Percentiles rank a stretch among this genome's conserved stretches.
These are phyloP conservation scores for Albizia julibrissin DNA, from an alignment of 306 rosid species.

Conservation along the genomic window DNA sequence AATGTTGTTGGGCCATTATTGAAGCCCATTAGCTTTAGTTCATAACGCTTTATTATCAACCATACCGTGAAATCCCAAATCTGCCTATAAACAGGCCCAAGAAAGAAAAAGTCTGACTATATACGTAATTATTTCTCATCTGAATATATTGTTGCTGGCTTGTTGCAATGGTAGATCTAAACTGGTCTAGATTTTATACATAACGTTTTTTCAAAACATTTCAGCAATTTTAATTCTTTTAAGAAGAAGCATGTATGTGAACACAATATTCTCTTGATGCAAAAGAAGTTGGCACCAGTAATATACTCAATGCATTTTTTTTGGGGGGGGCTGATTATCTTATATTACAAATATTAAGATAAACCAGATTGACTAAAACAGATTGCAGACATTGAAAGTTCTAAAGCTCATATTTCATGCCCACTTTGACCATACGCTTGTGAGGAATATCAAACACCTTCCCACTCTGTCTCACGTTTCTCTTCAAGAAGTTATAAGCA, in stretches of 20 bases:
- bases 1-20: not conserved
- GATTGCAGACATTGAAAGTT: not conserved
- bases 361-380: not conserved
- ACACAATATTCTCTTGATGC: no score
- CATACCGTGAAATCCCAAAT: not conserved
- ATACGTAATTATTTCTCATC: not conserved
- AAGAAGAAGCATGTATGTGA: not conserved
- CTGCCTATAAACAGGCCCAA: not conserved
- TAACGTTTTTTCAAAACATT: not conserved
- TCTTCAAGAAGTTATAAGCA: conserved; percentile 11
- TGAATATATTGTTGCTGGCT: not conserved
- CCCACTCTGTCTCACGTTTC: not conserved
- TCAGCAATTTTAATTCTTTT: not conserved
- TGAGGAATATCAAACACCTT: conserved; percentile 19
- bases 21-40: not conserved
- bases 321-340: not conserved
- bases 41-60: not conserved
- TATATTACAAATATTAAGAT: not conserved
- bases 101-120: not conserved
- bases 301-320: not conserved
- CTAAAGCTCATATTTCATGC: conserved; percentile 15
- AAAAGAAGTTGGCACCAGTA: not conserved
- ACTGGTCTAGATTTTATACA: not conserved
- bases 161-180: not conserved
- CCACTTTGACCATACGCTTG: conserved; percentile 18